Percentiles rank a stretch among this genome's conserved stretches.
Evolutionary conservation across 2,329 filamentous ascomycete genomes (phyloP).

Genomic region (Fusarium sp.): DNA sequence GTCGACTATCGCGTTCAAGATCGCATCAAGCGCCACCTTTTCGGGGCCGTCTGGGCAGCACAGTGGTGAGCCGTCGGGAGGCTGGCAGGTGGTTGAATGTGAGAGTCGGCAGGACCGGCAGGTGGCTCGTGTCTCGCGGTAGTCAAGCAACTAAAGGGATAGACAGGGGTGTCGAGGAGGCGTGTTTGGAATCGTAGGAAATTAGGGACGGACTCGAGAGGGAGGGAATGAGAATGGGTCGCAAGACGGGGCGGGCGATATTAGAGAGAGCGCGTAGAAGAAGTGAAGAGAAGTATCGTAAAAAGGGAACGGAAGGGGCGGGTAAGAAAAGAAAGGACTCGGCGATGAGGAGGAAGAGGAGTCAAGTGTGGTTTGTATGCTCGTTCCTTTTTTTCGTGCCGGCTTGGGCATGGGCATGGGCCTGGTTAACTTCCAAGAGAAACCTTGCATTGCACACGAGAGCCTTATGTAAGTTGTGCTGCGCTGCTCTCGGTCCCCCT

Average conservation of each 20-base stretch:
- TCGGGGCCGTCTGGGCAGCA: constrained; percentile 7
- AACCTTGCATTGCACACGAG: constrained; percentile 28
- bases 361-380: constrained; percentile 18
- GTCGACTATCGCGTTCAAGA: constrained; percentile 11
- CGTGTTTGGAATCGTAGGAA: constrained; percentile 23
- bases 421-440: constrained; percentile 21
- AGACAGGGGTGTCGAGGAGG: constrained; percentile 21
- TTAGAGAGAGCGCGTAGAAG: constrained; percentile 22
- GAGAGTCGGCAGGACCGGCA: constrained; percentile 41
- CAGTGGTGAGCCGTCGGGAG: constrained; percentile 23
- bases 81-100: constrained; percentile 30
- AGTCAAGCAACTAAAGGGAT: constrained; percentile 41
- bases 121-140: constrained; percentile 42
- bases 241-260: constrained; percentile 21
- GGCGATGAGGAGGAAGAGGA: constrained; percentile 31
- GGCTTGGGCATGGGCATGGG: not conserved
- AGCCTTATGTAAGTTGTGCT: constrained; percentile 28
- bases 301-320: constrained; percentile 33
- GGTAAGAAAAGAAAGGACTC: constrained; percentile 38
- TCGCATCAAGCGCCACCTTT: constrained; percentile 15
- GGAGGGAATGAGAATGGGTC: constrained; percentile 20
- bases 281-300: constrained; percentile 11
- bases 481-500: constrained; percentile 22
- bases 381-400: constrained; percentile 40
- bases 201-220: constrained; percentile 12